Evolutionary conservation across 257 asterid species (phyloP).

Genomic region (Solanum clarkiae): DNA sequence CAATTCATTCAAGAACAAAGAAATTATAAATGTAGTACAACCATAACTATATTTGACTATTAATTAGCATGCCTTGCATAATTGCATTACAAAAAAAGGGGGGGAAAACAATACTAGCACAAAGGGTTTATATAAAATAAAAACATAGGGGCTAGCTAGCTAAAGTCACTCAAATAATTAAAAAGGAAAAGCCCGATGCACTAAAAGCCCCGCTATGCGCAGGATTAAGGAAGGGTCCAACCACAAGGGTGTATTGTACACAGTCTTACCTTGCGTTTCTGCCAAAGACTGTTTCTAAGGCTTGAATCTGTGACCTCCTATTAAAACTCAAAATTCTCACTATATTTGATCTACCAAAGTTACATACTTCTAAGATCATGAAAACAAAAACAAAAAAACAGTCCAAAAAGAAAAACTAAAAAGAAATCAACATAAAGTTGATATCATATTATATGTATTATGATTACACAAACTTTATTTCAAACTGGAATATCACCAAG

Average conservation of each 20-base stretch:
- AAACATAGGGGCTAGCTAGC: neutral
- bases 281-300: too few species aligned
- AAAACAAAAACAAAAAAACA: neutral
- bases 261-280: too few species aligned
- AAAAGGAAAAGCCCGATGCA: too few species aligned
- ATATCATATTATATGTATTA: neutral
- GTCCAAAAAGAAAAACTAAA: neutral
- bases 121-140: neutral
- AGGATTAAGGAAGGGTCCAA: rapidly evolving
- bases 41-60: neutral
- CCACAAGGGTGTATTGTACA: too few species aligned
- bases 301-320: too few species aligned
- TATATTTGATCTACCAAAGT: neutral
- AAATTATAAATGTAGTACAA: neutral
- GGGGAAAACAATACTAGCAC: neutral
- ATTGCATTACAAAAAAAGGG: neutral
- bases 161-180: neutral
- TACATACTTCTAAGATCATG: neutral
- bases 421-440: neutral
- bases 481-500: conserved; percentile 46
- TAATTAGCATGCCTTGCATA: neutral
- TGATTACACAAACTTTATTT: neutral
- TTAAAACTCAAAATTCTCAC: neutral
- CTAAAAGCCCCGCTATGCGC: neutral
- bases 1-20: neutral